Evolutionary conservation across 768 basidiomycete species (phyloP).

Genomic region (Suillus hirtellus): DNA sequence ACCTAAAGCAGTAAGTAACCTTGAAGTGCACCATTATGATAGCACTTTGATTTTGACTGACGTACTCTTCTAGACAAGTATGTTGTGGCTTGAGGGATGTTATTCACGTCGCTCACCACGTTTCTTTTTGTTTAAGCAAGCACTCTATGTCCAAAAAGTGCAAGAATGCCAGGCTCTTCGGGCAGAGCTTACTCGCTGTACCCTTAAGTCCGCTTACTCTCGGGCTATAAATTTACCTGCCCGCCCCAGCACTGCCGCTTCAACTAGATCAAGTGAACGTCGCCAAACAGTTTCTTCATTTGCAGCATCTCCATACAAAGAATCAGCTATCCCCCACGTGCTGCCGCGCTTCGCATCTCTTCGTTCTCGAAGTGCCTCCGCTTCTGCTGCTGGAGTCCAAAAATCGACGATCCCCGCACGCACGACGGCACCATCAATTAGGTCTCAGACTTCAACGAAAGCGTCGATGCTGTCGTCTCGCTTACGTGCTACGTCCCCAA

Average conservation of each 20-base stretch:
- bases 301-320: slow-evolving; percentile 34
- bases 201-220: slow-evolving; percentile 27
- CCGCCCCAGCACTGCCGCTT: slow-evolving; percentile 29
- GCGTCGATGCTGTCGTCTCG: slow-evolving; percentile 30
- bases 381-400: slow-evolving; percentile 38
- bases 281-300: slow-evolving; percentile 32
- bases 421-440: slow-evolving; percentile 26
- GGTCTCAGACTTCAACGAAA: slow-evolving; percentile 10
- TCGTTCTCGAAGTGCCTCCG: slow-evolving; percentile 58
- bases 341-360: slow-evolving; percentile 53
- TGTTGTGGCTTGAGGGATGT: slow-evolving; percentile 31
- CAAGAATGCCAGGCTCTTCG: slow-evolving; percentile 71
- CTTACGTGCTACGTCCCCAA: slow-evolving; percentile 29
- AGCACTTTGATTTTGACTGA: slow-evolving; percentile 20
- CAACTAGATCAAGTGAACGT: slow-evolving; percentile 24
- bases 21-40: slow-evolving; percentile 10
- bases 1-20: slow-evolving; percentile 64
- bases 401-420: slow-evolving; percentile 35
- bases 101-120: slow-evolving; percentile 17
- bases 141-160: slow-evolving; percentile 62
- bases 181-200: slow-evolving; percentile 60
- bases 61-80: slow-evolving; percentile 55
- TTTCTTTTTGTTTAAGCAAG: slow-evolving; percentile 43
- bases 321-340: slow-evolving; percentile 39
- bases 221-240: slow-evolving; percentile 22